phyloP scores from a whole-genome alignment of 108 stramenopile genomes.

The Hondaea fermentalgiana region DNA sequence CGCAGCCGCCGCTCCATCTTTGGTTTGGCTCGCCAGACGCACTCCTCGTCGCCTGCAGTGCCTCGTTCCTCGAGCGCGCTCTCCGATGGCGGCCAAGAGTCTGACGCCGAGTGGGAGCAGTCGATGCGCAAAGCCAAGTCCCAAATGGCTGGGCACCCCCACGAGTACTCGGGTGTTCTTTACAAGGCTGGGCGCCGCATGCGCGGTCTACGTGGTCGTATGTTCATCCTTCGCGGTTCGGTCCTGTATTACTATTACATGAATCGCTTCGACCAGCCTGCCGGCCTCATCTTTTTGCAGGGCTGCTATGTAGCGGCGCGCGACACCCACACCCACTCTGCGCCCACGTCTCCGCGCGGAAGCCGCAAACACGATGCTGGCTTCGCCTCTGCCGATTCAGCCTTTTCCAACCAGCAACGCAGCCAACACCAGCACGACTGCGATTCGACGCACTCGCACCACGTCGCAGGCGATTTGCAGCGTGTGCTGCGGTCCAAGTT shows the following conservation, averaged over 20 bases:
- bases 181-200: conserved; percentile 37
- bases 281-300: conserved; percentile 43
- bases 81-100: not conserved
- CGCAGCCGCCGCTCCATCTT: not conserved
- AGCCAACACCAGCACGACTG: not conserved
- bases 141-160: not conserved
- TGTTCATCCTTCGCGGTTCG: conserved; percentile 39
- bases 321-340: not conserved
- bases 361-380: not conserved
- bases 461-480: not conserved
- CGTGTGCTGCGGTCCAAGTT: not conserved
- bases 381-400: not conserved
- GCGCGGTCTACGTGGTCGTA: conserved; percentile 29
- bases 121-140: not conserved
- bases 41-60: not conserved
- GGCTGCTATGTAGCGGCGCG: conserved; percentile 40
- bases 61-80: not conserved
- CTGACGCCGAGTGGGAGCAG: not conserved
- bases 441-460: not conserved
- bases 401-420: not conserved
- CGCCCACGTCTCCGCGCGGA: not conserved
- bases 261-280: conserved; percentile 27
- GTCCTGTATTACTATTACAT: conserved; percentile 48
- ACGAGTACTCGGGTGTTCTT: conserved; percentile 36
- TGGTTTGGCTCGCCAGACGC: not conserved